Conservation (phyloP, 345 rosid species). For the Citrus sp. region DNA sequence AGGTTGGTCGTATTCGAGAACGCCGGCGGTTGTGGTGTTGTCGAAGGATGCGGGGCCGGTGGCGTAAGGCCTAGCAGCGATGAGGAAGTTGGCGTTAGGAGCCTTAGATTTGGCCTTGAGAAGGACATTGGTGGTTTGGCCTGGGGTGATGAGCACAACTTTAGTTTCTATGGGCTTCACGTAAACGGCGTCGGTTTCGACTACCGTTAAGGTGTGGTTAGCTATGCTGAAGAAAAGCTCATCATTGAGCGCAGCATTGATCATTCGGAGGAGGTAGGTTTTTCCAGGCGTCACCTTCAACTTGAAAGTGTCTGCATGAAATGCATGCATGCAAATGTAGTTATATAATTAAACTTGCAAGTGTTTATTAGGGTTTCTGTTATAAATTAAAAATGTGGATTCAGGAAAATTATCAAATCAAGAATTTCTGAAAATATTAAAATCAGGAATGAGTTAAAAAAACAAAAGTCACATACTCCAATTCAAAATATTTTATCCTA, state of each 20-base stretch:
- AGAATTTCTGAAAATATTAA: no score
- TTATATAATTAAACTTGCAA: no score
- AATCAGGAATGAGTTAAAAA: not conserved
- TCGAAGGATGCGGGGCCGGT: constrained; percentile 42
- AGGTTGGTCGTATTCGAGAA: constrained; percentile 36
- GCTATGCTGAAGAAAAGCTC: constrained; percentile 73
- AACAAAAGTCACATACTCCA: not conserved
- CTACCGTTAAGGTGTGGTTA: constrained; percentile 61
- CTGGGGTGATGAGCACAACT: constrained; percentile 53
- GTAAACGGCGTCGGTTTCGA: constrained; percentile 66
- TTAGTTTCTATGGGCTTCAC: constrained; percentile 62
- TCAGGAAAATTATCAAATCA: no score
- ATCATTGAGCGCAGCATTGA: constrained; percentile 62
- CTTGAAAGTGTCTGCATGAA: constrained; percentile 47
- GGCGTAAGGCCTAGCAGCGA: constrained; percentile 46
- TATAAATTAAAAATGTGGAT: no score
- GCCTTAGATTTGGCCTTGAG: constrained; percentile 36
- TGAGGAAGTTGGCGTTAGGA: constrained; percentile 30
- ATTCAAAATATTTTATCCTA: no score
- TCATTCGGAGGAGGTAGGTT: constrained; percentile 43
- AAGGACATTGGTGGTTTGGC: constrained; percentile 71
- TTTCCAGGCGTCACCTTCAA: constrained; percentile 45
- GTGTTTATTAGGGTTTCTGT: no score
- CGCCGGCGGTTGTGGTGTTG: constrained; percentile 42
- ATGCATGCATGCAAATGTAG: not conserved